Conservation (phyloP, 768 basidiomycete genomes). For the Calvatia gigantea region DNA sequence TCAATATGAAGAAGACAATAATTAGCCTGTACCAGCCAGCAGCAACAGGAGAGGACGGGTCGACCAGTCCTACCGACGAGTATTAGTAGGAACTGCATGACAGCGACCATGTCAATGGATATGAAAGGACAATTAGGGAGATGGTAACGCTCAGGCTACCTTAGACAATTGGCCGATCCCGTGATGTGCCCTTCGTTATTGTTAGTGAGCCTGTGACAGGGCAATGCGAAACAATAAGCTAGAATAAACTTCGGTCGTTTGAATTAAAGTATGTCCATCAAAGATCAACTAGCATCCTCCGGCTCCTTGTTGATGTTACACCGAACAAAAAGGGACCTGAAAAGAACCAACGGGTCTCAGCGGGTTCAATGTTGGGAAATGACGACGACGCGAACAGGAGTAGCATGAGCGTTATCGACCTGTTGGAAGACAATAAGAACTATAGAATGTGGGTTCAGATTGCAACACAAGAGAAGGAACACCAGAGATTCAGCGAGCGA, state of each 20-base stretch:
- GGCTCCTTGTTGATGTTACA: background rate
- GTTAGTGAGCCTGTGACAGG: background rate
- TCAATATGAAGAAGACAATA: background rate
- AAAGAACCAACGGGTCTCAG: too few relatives aligned
- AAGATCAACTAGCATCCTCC: too few relatives aligned
- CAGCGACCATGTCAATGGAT: background rate
- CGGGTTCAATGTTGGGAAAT: too few relatives aligned
- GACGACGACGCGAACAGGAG: too few relatives aligned
- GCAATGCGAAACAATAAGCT: background rate
- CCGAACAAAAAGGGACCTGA: too few relatives aligned
- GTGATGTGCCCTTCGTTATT: background rate
- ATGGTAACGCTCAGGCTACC: background rate
- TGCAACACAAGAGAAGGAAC: background rate
- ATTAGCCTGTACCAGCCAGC: slow-evolving; percentile 7
- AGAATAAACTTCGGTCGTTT: background rate
- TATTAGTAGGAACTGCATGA: slow-evolving; percentile 1
- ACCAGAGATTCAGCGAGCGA: background rate
- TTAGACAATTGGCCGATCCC: background rate
- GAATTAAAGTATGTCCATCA: background rate
- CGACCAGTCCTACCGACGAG: background rate
- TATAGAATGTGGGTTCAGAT: too few relatives aligned
- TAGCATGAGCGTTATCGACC: too few relatives aligned
- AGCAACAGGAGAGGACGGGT: background rate
- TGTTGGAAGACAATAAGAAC: too few relatives aligned
- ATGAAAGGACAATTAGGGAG: slow-evolving; percentile 5